Conservation (phyloP, 2,329 filamentous ascomycete species). For the Pestalotiopsis sp. region DNA sequence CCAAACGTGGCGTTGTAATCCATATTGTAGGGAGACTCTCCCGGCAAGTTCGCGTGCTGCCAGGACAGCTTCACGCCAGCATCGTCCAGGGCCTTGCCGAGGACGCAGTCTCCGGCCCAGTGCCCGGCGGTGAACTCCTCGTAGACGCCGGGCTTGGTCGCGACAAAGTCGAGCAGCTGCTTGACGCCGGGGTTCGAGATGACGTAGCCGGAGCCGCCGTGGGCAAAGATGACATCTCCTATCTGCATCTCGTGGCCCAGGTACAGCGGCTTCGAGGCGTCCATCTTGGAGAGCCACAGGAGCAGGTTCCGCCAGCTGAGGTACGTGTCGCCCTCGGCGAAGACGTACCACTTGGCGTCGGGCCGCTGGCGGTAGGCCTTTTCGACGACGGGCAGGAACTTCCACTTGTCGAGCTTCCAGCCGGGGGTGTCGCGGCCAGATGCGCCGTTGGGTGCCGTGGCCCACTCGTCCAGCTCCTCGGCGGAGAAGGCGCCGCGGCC, state of each 20-base stretch:
- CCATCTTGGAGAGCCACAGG: slow-evolving; percentile 54
- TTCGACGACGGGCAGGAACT: slow-evolving; percentile 57
- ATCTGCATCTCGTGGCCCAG: slow-evolving; percentile 57
- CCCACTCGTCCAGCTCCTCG: slow-evolving; percentile 31
- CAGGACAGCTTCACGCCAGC: slow-evolving; percentile 45
- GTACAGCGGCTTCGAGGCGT: slow-evolving; percentile 50
- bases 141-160: slow-evolving; percentile 40
- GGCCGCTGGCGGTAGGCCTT: slow-evolving; percentile 42
- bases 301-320: slow-evolving; percentile 55
- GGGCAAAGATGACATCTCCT: slow-evolving; percentile 52
- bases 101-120: slow-evolving; percentile 52
- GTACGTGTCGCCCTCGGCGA: slow-evolving; percentile 62
- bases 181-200: slow-evolving; percentile 52
- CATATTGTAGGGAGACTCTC: slow-evolving; percentile 40
- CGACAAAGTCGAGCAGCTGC: slow-evolving; percentile 43
- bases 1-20: slow-evolving; percentile 44
- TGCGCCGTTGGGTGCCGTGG: slow-evolving; percentile 30
- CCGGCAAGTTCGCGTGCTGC: slow-evolving; percentile 48
- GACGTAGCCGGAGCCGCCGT: slow-evolving; percentile 56
- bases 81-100: slow-evolving; percentile 48
- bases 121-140: slow-evolving; percentile 47
- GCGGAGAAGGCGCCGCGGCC: slow-evolving; percentile 44
- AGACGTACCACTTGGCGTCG: slow-evolving; percentile 59
- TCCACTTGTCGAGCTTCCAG: slow-evolving; percentile 60
- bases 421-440: slow-evolving; percentile 45